Evolutionary conservation across 2,329 filamentous ascomycete species (phyloP).

Genomic region (Paecilomyces niveus): DNA sequence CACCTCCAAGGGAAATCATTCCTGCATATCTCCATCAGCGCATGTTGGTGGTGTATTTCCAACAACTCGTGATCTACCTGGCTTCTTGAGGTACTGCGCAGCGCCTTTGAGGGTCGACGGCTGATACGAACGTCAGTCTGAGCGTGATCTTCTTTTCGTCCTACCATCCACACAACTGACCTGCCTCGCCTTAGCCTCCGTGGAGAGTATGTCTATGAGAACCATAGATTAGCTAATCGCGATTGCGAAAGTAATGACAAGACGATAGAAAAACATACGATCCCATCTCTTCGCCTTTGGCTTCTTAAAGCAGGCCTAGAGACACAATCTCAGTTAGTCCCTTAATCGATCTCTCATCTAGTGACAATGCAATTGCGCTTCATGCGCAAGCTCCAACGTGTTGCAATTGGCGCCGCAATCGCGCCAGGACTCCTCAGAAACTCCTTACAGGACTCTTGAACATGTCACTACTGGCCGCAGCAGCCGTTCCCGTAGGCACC

Average conservation of each 20-base stretch:
- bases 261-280: constrained; percentile 49
- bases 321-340: neutral
- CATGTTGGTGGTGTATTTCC: neutral
- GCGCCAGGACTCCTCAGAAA: neutral
- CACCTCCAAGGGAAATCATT: constrained; percentile 86
- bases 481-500: constrained; percentile 68
- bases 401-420: constrained; percentile 7
- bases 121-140: constrained; percentile 32
- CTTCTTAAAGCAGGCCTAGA: constrained; percentile 47
- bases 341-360: neutral
- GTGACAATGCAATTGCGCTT: neutral
- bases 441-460: constrained; percentile 66
- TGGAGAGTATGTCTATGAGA: constrained; percentile 25
- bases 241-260: neutral
- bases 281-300: constrained; percentile 79
- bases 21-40: constrained; percentile 26
- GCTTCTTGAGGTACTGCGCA: constrained; percentile 69
- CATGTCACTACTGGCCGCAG: constrained; percentile 68
- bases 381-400: constrained; percentile 8
- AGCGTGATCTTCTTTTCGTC: neutral
- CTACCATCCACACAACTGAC: constrained; percentile 14
- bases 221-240: neutral
- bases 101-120: constrained; percentile 75
- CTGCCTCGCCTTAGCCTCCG: constrained; percentile 51
- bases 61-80: constrained; percentile 39